Conservation (phyloP, 2,329 filamentous ascomycete genomes). For the Monilinia vaccinii-corymbosi region DNA sequence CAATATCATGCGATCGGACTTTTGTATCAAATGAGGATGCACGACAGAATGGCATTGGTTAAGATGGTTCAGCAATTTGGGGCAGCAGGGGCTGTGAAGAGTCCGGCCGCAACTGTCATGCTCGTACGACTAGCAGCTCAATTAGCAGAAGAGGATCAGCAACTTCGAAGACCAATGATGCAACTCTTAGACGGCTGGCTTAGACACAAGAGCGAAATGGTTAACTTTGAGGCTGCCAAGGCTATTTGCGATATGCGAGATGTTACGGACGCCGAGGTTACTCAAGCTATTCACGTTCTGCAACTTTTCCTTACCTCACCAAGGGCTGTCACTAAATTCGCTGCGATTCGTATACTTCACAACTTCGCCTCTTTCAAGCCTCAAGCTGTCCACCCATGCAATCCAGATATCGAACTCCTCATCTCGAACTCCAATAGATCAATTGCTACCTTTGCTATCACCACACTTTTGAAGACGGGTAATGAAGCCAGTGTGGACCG, state of each 20-base stretch:
- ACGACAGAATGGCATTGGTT: conserved; percentile 95
- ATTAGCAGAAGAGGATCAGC: conserved; percentile 84
- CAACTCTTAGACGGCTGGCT: conserved; percentile 93
- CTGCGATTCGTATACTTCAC: conserved; percentile 91
- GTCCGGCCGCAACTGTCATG: conserved; percentile 84
- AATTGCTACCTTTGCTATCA: conserved; percentile 97
- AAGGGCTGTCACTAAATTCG: conserved; percentile 92
- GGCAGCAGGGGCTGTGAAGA: conserved; percentile 84
- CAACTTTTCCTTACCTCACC: conserved; percentile 96
- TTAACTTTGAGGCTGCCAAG: conserved; percentile 98
- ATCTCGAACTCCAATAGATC: conserved; percentile 97
- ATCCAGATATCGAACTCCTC: conserved; percentile 92
- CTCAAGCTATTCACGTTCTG: conserved; percentile 86
- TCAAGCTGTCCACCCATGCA: conserved; percentile 82
- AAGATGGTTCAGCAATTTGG: conserved; percentile 99
- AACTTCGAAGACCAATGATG: conserved; percentile 92
- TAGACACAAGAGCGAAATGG: conserved; percentile 98
- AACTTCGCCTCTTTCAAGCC: conserved; percentile 97
- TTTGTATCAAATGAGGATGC: conserved; percentile 93
- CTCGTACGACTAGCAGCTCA: conserved; percentile 88
- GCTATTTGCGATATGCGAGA: conserved; percentile 93
- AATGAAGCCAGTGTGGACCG: conserved; percentile 96
- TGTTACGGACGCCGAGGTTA: conserved; percentile 82
- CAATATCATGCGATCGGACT: conserved; percentile 98
- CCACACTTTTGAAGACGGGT: conserved; percentile 93